These are phyloP conservation scores for Knoxia roxburghii DNA, from an alignment of 257 asterid genomes.

Conservation along the genomic window DNA sequence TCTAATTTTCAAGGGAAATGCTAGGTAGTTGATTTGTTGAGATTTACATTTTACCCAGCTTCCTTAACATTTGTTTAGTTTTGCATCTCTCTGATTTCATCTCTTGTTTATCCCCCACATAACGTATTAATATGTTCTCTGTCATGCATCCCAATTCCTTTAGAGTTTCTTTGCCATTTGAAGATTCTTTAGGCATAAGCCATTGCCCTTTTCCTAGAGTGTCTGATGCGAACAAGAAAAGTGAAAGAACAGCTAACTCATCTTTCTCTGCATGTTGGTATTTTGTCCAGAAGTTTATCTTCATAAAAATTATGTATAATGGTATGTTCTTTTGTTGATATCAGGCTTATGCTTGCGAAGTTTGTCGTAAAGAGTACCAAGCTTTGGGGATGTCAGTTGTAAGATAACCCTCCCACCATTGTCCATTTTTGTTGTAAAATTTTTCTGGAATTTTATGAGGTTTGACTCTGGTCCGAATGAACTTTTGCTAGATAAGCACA, in stretches of 20 bases:
- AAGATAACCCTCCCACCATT: slow-evolving; percentile 25
- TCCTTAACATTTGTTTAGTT: background rate
- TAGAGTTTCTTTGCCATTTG: background rate
- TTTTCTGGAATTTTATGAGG: background rate
- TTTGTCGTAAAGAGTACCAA: slow-evolving; percentile 69
- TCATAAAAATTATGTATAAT: slow-evolving; percentile 1
- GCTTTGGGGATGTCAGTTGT: slow-evolving; percentile 66
- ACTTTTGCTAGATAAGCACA: slow-evolving; percentile 58
- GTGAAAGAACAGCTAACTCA: background rate
- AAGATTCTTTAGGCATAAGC: background rate
- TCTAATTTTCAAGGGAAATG: background rate
- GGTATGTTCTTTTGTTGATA: background rate
- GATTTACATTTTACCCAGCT: background rate
- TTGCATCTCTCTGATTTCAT: background rate
- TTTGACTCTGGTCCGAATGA: background rate
- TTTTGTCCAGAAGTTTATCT: background rate
- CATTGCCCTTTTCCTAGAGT: too few relatives aligned
- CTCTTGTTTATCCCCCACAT: background rate
- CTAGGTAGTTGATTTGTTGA: background rate
- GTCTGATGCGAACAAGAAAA: too few relatives aligned
- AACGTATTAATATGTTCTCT: background rate
- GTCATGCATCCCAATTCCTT: background rate
- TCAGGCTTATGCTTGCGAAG: slow-evolving; percentile 83
- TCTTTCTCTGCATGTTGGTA: background rate
- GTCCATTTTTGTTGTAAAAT: background rate